Evolutionary conservation across 768 basidiomycete genomes (phyloP).

Genomic region (Astraeus odoratus): DNA sequence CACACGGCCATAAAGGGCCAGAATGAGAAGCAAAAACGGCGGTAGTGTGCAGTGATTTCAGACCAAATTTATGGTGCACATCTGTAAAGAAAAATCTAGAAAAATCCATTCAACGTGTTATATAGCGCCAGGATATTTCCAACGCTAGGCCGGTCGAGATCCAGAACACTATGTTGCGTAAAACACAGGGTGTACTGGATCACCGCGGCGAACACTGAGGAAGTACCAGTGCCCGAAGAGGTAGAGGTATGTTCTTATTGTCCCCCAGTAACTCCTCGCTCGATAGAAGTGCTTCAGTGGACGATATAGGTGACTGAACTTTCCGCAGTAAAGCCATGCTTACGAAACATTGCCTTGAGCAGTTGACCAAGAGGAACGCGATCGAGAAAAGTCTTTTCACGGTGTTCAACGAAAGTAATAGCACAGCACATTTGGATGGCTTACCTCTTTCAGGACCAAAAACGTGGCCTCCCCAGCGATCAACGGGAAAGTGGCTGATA

Average conservation of each 20-base stretch:
- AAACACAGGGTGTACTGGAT: conserved; percentile 64
- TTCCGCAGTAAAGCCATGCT: neutral
- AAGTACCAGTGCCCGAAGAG: conserved; percentile 46
- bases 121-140: conserved; percentile 57
- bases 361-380: conserved; percentile 23
- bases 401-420: conserved; percentile 2
- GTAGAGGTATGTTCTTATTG: conserved; percentile 32
- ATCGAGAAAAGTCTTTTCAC: conserved; percentile 29
- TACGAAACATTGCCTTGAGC: conserved; percentile 12
- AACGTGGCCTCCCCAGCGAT: conserved; percentile 47
- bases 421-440: neutral
- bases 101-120: conserved; percentile 56
- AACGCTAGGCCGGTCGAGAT: conserved; percentile 57
- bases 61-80: conserved; percentile 53
- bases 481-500: conserved; percentile 53
- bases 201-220: conserved; percentile 53
- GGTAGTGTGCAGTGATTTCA: conserved; percentile 49
- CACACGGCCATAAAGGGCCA: conserved; percentile 53
- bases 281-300: conserved; percentile 4
- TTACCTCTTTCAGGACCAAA: conserved; percentile 52
- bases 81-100: conserved; percentile 66
- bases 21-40: conserved; percentile 44
- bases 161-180: conserved; percentile 74
- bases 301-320: conserved; percentile 4
- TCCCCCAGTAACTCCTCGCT: conserved; percentile 5